Conservation (phyloP, 2,329 filamentous ascomycete genomes). For the Rachicladosporium sp. region DNA sequence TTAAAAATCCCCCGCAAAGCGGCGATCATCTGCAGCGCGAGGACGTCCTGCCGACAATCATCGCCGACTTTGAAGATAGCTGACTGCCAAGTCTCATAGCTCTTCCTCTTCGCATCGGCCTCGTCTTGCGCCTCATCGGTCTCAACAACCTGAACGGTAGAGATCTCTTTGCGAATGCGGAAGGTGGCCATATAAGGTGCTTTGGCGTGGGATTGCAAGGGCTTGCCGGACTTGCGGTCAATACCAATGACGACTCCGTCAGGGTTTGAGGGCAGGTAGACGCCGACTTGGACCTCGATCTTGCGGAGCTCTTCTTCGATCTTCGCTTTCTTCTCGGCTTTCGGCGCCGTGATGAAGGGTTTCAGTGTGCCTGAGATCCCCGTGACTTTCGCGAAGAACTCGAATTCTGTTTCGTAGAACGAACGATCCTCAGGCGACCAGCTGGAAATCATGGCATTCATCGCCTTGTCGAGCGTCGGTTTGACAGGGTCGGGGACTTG, state of each 20-base stretch:
- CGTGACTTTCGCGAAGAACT: slow-evolving; percentile 97
- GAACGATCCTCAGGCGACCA: slow-evolving; percentile 67
- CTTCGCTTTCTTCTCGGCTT: slow-evolving; percentile 97
- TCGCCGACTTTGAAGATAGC: slow-evolving; percentile 99
- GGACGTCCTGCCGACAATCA: slow-evolving; percentile 91
- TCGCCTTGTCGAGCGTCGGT: slow-evolving; percentile 82
- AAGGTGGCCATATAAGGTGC: slow-evolving; percentile 99
- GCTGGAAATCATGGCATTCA: slow-evolving; percentile 66
- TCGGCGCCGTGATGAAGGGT: slow-evolving; percentile 79
- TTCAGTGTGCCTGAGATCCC: slow-evolving; percentile 90
- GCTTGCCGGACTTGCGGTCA: slow-evolving; percentile 94
- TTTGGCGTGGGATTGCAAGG: slow-evolving; percentile 93
- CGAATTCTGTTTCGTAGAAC: slow-evolving; percentile 90
- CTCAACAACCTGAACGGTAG: slow-evolving; percentile 34
- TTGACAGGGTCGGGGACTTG: slow-evolving; percentile 86
- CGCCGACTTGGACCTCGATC: slow-evolving; percentile 92
- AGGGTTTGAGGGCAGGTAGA: slow-evolving; percentile 93
- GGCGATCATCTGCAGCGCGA: slow-evolving; percentile 94
- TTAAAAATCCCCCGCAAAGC: slow-evolving; percentile 97
- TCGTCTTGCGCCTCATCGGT: neutral
- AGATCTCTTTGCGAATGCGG: slow-evolving; percentile 74
- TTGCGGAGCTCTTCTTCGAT: slow-evolving; percentile 97
- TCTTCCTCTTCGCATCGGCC: slow-evolving; percentile 24
- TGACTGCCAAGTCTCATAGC: slow-evolving; percentile 94
- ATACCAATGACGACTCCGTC: slow-evolving; percentile 96